Percentiles rank a stretch among this genome's conserved stretches.
phyloP scores from a whole-genome alignment of 495 filamentous ascomycete genomes.

The Aspergillus cristatus region DNA sequence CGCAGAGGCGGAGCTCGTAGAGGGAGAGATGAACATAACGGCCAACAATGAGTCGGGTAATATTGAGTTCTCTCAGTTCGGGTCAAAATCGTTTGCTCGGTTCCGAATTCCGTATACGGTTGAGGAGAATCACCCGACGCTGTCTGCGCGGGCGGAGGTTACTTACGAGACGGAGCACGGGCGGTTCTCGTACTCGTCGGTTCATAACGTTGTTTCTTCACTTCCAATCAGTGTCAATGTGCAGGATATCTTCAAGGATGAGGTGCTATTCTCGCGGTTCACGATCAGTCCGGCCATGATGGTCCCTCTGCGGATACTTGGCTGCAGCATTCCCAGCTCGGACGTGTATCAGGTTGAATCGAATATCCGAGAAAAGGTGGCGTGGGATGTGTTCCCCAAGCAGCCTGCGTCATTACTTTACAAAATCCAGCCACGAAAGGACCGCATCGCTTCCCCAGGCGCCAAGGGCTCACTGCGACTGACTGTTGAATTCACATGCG shows the following conservation, averaged over 20 bases:
- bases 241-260: slow-evolving; percentile 86
- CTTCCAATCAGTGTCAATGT: slow-evolving; percentile 91
- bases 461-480: slow-evolving; percentile 48
- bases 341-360: slow-evolving; percentile 57
- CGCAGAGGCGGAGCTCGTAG: slow-evolving; percentile 52
- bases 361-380: slow-evolving; percentile 42
- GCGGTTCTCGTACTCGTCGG: slow-evolving; percentile 56
- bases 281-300: slow-evolving; percentile 69
- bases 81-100: slow-evolving; percentile 35
- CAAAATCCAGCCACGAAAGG: slow-evolving; percentile 46
- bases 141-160: slow-evolving; percentile 69
- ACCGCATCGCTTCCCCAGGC: slow-evolving; percentile 28
- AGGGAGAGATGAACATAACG: slow-evolving; percentile 41
- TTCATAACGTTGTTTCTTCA: slow-evolving; percentile 54
- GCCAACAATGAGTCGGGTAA: slow-evolving; percentile 56
- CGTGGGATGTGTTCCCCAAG: slow-evolving; percentile 63
- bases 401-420: slow-evolving; percentile 79
- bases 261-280: slow-evolving; percentile 77
- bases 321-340: slow-evolving; percentile 61
- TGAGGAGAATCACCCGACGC: slow-evolving; percentile 63
- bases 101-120: slow-evolving; percentile 76
- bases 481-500: slow-evolving; percentile 64
- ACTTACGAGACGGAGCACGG: slow-evolving; percentile 68
- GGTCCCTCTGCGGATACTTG: slow-evolving; percentile 65
- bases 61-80: slow-evolving; percentile 54